Base-by-base conservation (phyloP, 257 asterid genomes). In the Fraxinus anomala region DNA sequence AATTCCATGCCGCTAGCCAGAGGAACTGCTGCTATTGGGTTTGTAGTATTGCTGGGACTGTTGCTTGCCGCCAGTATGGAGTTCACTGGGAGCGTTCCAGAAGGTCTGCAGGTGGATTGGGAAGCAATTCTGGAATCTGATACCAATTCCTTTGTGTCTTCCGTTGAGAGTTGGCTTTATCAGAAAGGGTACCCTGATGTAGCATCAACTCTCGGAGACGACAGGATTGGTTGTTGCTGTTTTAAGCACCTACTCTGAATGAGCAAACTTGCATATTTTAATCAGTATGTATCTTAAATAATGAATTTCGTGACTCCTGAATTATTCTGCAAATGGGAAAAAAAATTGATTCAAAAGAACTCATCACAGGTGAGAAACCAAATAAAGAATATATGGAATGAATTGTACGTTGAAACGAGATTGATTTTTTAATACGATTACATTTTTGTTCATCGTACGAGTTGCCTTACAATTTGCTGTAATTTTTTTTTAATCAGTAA, bases 141-240 rank as follows among this genome's bases (percentile, higher is more conserved):
- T 76, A 96, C 97, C 5, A 77, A 61, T 77, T 69, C 83, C 73
- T 95, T 93, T 34, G 78, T 87, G 37, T 82, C 84, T 56, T 86
- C 92, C 8, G 86, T 89, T 7, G 89, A 87, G 86, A 89, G 88
- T 67, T 95, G 99, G 98, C 75, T 95, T 67, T 88, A 88, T 82
- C 97, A 98, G 99, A 93, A 95, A 89, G 92, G 91, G 51, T 90
- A 85, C 82, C 97, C 99, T 5, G 99, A 91, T 73, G 97, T 95
- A 17, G 87, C 94, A 31, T 85, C 99, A 23, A 91, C 97, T 30
- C 89, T 95, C 3, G 91, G n/a, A 90, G 76, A 91, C 97, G 17
- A 92, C 97, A 3, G 98, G 97, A 83, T 89, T 90, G 19, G 98
- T 93, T 61, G 89, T 95, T 70, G 93, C 96, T 74, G 98, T 97